Conservation (phyloP, 495 filamentous ascomycete genomes). For the Penicillium robsamsonii region DNA sequence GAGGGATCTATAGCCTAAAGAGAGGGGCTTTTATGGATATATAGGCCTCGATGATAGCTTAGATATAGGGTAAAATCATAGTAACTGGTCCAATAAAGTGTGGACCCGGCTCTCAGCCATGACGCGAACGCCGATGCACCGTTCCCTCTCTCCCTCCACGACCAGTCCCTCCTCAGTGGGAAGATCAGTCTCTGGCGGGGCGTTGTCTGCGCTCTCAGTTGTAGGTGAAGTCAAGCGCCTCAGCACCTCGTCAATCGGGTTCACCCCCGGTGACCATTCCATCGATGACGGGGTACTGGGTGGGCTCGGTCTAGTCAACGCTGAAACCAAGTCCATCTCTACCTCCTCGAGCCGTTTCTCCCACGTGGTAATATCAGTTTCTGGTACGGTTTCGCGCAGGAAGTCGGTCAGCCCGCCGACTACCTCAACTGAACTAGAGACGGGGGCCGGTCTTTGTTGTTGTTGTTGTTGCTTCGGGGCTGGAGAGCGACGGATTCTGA, state of each 20-base stretch:
- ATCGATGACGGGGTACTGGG: no score
- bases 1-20: no score
- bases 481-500: slow-evolving; percentile 5
- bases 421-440: slow-evolving; percentile 7
- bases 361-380: slow-evolving; percentile 25
- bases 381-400: slow-evolving; percentile 16
- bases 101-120: slow-evolving; percentile 9
- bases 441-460: neutral
- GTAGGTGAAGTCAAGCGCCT: no score
- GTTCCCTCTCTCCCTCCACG: neutral
- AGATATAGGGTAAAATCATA: no score
- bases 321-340: slow-evolving; percentile 3
- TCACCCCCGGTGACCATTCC: no score
- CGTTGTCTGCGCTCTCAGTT: no score
- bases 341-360: slow-evolving; percentile 16
- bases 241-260: no score
- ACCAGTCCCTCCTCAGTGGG: no score
- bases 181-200: slow-evolving; percentile 23
- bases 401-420: slow-evolving; percentile 18
- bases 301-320: no score
- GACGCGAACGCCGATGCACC: slow-evolving; percentile 3
- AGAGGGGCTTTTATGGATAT: no score
- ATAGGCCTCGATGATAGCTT: no score
- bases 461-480: neutral
- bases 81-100: slow-evolving; percentile 6